Base-by-base conservation (phyloP, 768 basidiomycete genomes). In the Kockovaella imperatae region DNA sequence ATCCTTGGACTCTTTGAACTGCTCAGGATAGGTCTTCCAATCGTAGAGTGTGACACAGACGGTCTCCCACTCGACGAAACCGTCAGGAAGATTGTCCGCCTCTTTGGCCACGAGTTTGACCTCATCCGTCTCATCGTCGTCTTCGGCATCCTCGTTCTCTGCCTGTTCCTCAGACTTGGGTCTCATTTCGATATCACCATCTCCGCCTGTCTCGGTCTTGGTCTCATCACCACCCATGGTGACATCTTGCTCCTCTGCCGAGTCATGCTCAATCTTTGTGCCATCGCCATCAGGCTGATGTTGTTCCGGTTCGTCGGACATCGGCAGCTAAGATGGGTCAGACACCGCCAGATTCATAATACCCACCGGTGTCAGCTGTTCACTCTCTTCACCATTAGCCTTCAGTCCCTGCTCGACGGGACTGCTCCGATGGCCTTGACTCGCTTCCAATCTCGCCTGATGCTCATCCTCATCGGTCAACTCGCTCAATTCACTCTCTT, bases 41-140 rank as follows among this genome's bases (percentile, higher is more conserved):
- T 96, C 88, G 11, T 78, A 74, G 2, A 88, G 76, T 14, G 84
- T 85, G 5, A 83, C 79, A 60, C 87, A 89, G 54, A 91, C 90
- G 60, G 85, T 84, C 74, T 93, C 87, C 90, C 91, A 96, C 70
- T 93, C 89, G 32, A 87, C 41, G 35, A 56, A 69, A 1, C 52
- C 57, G 17, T 52, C 58, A 6, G 60, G 57, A 1, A 60, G 45
- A 30, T 57, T 54, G 3, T 45, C 46, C 20, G 64, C 54, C 35
- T 54, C 57, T 35, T 48, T 47, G 0, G 48, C 58, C 5, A 60
- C 63, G 11, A 55, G 17, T 45, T 60, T 59, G 13, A 66, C 62
- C 74, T 81, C 58, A 72, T 75, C 31, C 75, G 76, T 34, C 68
- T 80, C 23, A 63, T 77, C 48, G 10, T 47, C 45, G n/a, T 56